Evolutionary conservation across 768 basidiomycete species (phyloP), one percentile per base, ranked within the genome.

Genomic region (Russula compacta): DNA sequence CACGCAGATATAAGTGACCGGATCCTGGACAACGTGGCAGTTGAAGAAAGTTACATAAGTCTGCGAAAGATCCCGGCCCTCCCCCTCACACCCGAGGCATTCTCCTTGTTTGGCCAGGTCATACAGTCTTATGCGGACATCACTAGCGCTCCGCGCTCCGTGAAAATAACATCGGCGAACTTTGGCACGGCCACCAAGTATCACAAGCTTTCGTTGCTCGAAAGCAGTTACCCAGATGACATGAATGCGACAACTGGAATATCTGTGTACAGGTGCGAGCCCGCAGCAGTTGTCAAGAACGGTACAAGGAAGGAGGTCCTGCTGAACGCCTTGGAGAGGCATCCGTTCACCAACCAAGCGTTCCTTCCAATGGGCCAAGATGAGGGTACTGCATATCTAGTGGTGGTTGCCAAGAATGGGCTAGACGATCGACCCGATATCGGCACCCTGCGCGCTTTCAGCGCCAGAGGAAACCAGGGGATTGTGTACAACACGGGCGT

Each of bases 321-420:
- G 65, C 73, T 98, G 62, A 80, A 79, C 64, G 79, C 85, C n/a
- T 75, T 98, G 63, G 97, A 99, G 73, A 79, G 95, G 35, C 97
- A 99, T 69, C 80, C 85, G 33, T 88, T 79, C 71, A 95, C 90
- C 12, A 95, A 87, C 66, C 95, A 98, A 71, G 86, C 89, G 6
- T 98, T 98, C 72, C 82, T 98, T 59, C 95, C 97, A 9, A 93
- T 98, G 91, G 91, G 92, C 5, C 72, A 74, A 29, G 80, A 81
- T 24, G 75, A 81, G 6, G 81, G 79, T 0, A 72, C 74, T 29
- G 72, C 74, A 38, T 95, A 95, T 71, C 75, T 98, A 47, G 92
- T 95, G 11, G 85, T 95, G 17, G 95, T 93, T 1, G 91, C 92
- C 11, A 73, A 86, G 69, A 92, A 89, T 61, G 90, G 87, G 2